Evolutionary conservation across 352 stramenopile species (phyloP).

Genomic region (Pythium apleroticum): DNA sequence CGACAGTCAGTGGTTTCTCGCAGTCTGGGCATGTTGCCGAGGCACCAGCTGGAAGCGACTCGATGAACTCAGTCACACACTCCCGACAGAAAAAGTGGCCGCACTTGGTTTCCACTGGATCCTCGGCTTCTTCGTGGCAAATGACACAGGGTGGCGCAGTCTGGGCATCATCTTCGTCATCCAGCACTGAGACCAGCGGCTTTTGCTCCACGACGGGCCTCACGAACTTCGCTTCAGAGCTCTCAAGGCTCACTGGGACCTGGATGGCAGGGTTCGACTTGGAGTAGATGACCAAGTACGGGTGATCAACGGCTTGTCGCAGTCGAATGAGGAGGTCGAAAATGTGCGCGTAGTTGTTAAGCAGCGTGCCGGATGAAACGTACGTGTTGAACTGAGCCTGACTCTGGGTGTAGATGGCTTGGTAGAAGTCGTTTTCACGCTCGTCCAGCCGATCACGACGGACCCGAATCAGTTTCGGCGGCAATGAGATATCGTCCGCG

Average conservation of each 20-base stretch:
- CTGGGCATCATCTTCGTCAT: slow-evolving; percentile 25
- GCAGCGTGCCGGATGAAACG: slow-evolving; percentile 94
- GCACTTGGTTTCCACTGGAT: slow-evolving; percentile 89
- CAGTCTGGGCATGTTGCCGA: slow-evolving; percentile 76
- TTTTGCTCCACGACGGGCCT: slow-evolving; percentile 61
- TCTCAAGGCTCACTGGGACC: slow-evolving; percentile 32
- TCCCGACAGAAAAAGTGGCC: slow-evolving; percentile 91
- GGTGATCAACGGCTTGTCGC: slow-evolving; percentile 97
- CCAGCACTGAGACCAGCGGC: slow-evolving; percentile 40
- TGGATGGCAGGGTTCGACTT: slow-evolving; percentile 85
- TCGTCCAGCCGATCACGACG: slow-evolving; percentile 85
- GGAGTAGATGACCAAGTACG: slow-evolving; percentile 95
- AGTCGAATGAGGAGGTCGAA: slow-evolving; percentile 98
- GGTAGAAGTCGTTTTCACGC: slow-evolving; percentile 98
- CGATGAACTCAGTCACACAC: slow-evolving; percentile 81
- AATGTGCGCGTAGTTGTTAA: slow-evolving; percentile 99
- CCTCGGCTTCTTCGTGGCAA: slow-evolving; percentile 92
- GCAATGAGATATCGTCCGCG: slow-evolving; percentile 93
- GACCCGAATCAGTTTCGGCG: slow-evolving; percentile 87
- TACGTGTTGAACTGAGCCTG: slow-evolving; percentile 99
- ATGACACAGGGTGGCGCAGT: slow-evolving; percentile 73
- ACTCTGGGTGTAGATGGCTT: slow-evolving; percentile 97
- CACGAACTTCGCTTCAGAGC: slow-evolving; percentile 16
- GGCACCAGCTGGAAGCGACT: slow-evolving; percentile 60
- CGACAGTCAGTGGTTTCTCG: slow-evolving; percentile 81